Base-by-base conservation (phyloP, 768 basidiomycete genomes). In the Rhizopogon sp. region DNA sequence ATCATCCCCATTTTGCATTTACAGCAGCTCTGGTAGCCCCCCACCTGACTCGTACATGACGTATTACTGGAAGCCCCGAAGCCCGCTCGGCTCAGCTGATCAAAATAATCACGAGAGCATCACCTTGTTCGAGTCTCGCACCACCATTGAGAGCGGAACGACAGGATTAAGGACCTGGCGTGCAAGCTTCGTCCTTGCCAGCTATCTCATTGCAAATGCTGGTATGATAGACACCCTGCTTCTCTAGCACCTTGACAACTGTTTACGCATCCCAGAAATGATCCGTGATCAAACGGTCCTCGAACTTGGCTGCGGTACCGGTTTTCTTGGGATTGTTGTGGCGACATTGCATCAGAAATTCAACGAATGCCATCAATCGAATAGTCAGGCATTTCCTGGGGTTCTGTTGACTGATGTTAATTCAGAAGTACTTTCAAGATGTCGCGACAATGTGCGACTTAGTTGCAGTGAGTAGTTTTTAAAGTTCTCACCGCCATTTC, bases 141-240 rank as follows among this genome's bases (percentile, higher is more conserved):
- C 81, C 2, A 82, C 77, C 3, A 83, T 91, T 29, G 88, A 91
- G 66, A 73, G 74, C 41, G 90, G 90, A 0, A 92, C 88, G 0
- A 92, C 89, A 1, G 89, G 90, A 11, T 69, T 92, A 46, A 77
- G 87, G 52, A 93, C 90, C 6, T 93, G 90, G 90, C 73, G 77
- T 29, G 87, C 90, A 5, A 85, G 88, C 59, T 78, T 86, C 43
- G 71, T 79, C 31, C 72, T 92, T 17, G 81, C 83, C 0, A 77
- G 84, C 46, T 85, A 82, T 61, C 71, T 92, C 22, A 76, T 82
- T 17, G 56, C 61, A 8, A 73, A 86, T 62, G 72, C 82, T 66
- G 78, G 89, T 88, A 68, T 60, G 66, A 33, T 45, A 49, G 33
- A 37, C 9, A 20, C 5, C 9, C 42, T 4, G 6, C 10, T 41